Base-by-base conservation (phyloP, 768 basidiomycete genomes). In the Leccinum truebloodii region DNA sequence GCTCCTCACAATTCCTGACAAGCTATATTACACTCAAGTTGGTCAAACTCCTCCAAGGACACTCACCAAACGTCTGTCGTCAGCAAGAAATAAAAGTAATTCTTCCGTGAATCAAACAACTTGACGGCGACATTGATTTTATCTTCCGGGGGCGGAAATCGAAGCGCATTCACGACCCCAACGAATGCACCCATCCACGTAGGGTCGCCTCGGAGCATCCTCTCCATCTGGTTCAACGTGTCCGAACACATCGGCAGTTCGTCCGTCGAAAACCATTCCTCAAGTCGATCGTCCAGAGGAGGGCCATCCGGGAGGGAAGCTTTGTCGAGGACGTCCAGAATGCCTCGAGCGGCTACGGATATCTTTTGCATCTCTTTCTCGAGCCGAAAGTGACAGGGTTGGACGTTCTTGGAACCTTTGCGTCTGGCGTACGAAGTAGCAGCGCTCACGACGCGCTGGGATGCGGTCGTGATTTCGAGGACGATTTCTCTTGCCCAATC, bases 341-440 rank as follows among this genome's bases (percentile, higher is more conserved):
- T 51, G 20, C 52, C 48, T 9, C 35, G 5, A 0, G 53, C 57
- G 4, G 54, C 62, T 10, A 64, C 53, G n/a, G 20, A 52, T 37
- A 63, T 55, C 22, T 12, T 39, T 13, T 64, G 57, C 62, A 64
- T 64, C 50, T 63, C 63, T 39, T 55, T 59, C 44, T 63, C 63
- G 10, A 63, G 30, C 28, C 57, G 62, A 64, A 63, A 64, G 37
- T 63, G 62, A 54, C 57, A 41, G 5, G 57, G 35, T 2, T 49
- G 53, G 41, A 63, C 24, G 2, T 52, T 55, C 34, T n/a, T 49
- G 44, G 30, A 28, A 1, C 56, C 52, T 4, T 12, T 57, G 16
- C 48, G 39, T 6, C n/a, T 51, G 26, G 63, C 55, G 18, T 63
- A 54, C 20, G 54, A 48, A 7, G 57, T 34, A 6, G 57, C 62